Percentiles rank a stretch among this genome's conserved stretches.
These are phyloP conservation scores for Butyriboletus appendiculatus DNA, from an alignment of 1,284 basidiomycete species.

Conservation along the genomic window DNA sequence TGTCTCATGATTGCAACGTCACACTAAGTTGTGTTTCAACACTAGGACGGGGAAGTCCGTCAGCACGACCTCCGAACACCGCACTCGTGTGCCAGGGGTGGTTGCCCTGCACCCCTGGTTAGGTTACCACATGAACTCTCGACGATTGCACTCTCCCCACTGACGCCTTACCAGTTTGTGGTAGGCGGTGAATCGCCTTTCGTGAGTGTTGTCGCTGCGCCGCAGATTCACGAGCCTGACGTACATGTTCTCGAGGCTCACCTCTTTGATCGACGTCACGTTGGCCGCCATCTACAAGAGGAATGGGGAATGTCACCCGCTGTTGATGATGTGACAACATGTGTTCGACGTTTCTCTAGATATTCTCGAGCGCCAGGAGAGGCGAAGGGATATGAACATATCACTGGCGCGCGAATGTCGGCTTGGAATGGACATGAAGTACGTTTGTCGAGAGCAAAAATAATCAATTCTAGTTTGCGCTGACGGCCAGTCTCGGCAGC, in stretches of 20 bases:
- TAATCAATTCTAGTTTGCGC: neutral
- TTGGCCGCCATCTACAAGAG: slow-evolving; percentile 59
- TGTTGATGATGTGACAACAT: slow-evolving; percentile 62
- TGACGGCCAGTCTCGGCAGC: slow-evolving; percentile 22
- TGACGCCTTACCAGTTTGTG: slow-evolving; percentile 74
- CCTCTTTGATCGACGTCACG: slow-evolving; percentile 86
- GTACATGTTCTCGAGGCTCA: slow-evolving; percentile 57
- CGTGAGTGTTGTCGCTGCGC: slow-evolving; percentile 42
- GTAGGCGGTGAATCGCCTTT: slow-evolving; percentile 73
- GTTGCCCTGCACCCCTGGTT: slow-evolving; percentile 71
- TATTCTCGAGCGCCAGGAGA: slow-evolving; percentile 39
- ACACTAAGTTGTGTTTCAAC: slow-evolving; percentile 5
- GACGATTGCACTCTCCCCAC: slow-evolving; percentile 64
- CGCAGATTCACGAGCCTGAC: neutral
- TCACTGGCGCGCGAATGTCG: slow-evolving; percentile 82
- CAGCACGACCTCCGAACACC: slow-evolving; percentile 84
- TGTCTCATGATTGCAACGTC: neutral
- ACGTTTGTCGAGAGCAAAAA: slow-evolving; percentile 15
- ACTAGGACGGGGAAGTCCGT: slow-evolving; percentile 68
- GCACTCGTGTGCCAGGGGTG: slow-evolving; percentile 56
- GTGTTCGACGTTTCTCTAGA: slow-evolving; percentile 84
- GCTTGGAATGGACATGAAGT: slow-evolving; percentile 80
- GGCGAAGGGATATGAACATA: slow-evolving; percentile 53
- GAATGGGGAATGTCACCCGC: slow-evolving; percentile 72
- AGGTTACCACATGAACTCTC: slow-evolving; percentile 60